These are phyloP conservation scores for Taphrina deformans DNA, from an alignment of 1,139 yeast species.

Conservation along the genomic window DNA sequence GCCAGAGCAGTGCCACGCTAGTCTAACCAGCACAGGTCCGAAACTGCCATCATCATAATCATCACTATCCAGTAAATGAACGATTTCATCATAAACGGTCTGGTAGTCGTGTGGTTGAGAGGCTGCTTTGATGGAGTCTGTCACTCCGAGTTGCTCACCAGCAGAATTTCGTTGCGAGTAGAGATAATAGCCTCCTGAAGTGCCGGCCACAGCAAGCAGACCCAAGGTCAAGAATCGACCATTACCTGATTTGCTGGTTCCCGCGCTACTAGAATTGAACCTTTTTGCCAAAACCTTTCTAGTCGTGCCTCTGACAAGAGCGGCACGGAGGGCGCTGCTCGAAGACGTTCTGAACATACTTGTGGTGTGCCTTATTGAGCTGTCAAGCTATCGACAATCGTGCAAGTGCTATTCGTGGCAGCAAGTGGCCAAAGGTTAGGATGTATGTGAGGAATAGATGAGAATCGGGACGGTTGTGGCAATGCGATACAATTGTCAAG, in stretches of 20 bases:
- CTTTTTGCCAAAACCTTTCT: background rate
- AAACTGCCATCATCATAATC: slow-evolving; percentile 63
- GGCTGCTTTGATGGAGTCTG: slow-evolving; percentile 26
- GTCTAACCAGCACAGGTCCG: slow-evolving; percentile 63
- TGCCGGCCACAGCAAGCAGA: slow-evolving; percentile 12
- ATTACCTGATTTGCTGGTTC: background rate
- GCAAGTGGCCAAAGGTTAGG: too few species aligned
- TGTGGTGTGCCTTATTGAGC: background rate
- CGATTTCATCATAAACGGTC: slow-evolving; percentile 29
- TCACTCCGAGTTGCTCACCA: slow-evolving; percentile 24
- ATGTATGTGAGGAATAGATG: too few species aligned
- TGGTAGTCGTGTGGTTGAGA: slow-evolving; percentile 24
- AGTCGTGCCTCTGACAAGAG: background rate
- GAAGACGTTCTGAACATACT: slow-evolving; percentile 8
- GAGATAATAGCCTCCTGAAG: slow-evolving; percentile 26
- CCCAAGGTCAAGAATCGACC: background rate
- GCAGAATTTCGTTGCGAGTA: slow-evolving; percentile 29
- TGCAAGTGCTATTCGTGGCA: background rate
- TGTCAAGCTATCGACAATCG: background rate
- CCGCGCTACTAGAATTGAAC: background rate
- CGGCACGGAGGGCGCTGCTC: background rate
- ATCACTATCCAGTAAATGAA: slow-evolving; percentile 19
- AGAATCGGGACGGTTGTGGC: too few species aligned
- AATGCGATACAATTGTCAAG: too few species aligned
- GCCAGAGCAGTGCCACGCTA: slow-evolving; percentile 74